Base-by-base conservation (phyloP, 2,329 filamentous ascomycete species). In the Nannizziopsis arthrosporioides region DNA sequence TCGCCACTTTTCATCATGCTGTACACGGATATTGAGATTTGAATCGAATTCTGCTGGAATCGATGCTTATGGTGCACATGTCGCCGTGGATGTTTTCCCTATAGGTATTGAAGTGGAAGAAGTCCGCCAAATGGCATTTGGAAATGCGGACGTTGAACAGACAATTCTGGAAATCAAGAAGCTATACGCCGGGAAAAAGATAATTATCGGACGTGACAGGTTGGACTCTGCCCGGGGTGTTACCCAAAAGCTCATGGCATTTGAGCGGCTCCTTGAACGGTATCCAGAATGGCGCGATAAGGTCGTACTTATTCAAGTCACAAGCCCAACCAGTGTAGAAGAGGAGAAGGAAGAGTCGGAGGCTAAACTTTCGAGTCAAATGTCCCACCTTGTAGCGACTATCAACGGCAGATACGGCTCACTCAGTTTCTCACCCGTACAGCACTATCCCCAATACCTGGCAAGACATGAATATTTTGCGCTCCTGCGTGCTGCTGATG, bases 121-220 rank as follows among this genome's bases (percentile, higher is more conserved):
- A 53, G 86, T 92, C 12, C 80, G 87, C 60, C 76, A 75, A 46
- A 71, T 80, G 40, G 89, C 89, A 0, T 94, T 85, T 67, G 78
- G 78, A 3, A 73, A 81, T 39, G 71, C 78, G 0, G 79, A 81
- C 18, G 82, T 85, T 15, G 78, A 85, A 48, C 80, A 85, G 60
- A 86, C 81, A 50, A 76, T 88, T 61, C 68, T 75, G 47, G 80
- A 78, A 0, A 78, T 95, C 45, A 81, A 80, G 59, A 77, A 82
- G 54, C 70, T 92, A 56, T 94, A 94, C 62, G 75, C 75, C n/a
- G 88, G 82, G 52, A 93, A 90, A 70, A 94, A 93, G 69, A 83
- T 96, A 57, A 94, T 96, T 57, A 88, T 96, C 48, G 90, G 90
- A 9, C 81, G 90, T 57, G 90, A 96, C 65, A 82, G 90, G n/a